phyloP scores from a whole-genome alignment of 305 asterid genomes.

The Rubia balearica region DNA sequence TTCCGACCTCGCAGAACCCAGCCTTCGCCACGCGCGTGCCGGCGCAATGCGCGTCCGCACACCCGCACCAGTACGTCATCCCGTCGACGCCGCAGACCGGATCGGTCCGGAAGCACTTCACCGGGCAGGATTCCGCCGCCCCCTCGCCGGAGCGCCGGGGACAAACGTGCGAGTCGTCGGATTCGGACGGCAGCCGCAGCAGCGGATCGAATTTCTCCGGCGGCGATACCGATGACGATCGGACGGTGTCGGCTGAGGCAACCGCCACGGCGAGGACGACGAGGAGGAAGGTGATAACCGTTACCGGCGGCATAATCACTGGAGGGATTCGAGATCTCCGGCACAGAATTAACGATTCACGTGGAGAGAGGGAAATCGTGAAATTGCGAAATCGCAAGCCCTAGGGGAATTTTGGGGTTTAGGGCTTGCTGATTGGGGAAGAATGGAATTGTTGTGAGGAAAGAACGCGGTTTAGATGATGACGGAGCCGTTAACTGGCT shows the following conservation, averaged over 20 bases:
- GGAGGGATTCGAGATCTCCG: conserved; percentile 29
- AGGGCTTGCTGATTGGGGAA: conserved; percentile 7
- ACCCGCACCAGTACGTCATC: conserved; percentile 89
- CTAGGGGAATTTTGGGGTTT: background rate
- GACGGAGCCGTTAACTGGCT: background rate
- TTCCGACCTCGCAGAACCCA: conserved; percentile 82
- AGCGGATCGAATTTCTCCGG: conserved; percentile 1
- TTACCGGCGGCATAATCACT: conserved; percentile 17
- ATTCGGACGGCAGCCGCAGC: conserved; percentile 16
- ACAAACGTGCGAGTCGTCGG: conserved; percentile 29
- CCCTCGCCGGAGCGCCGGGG: conserved; percentile 19
- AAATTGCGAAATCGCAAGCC: background rate
- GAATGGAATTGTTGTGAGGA: background rate
- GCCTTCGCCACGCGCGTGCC: conserved; percentile 67
- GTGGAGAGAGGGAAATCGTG: background rate
- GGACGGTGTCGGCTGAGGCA: conserved; percentile 36
- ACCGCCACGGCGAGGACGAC: conserved; percentile 26
- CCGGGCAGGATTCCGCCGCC: conserved; percentile 44
- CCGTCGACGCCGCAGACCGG: conserved; percentile 88
- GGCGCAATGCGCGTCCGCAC: conserved; percentile 84
- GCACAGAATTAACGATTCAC: background rate
- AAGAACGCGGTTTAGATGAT: background rate
- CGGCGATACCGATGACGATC: conserved; percentile 50
- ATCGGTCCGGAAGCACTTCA: conserved; percentile 74
- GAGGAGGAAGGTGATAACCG: conserved; percentile 3